Evolutionary conservation across 495 filamentous ascomycete species (phyloP).

Genomic region (Staphylotrichum tortipilum): DNA sequence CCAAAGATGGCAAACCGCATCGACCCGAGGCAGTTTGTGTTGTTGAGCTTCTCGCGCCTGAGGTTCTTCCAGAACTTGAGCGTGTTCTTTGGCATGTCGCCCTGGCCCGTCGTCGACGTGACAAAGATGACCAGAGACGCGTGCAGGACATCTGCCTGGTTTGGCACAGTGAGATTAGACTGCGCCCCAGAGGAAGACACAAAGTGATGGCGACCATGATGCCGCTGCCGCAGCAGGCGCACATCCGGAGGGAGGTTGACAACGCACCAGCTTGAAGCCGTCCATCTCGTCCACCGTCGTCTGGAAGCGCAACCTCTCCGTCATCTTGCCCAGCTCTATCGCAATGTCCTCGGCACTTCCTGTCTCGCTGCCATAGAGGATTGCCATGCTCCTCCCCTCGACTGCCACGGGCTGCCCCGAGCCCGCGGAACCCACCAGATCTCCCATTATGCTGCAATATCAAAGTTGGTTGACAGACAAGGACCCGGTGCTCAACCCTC

Average conservation of each 20-base stretch:
- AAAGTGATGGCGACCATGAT: too few relatives aligned
- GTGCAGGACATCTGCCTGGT: conserved; percentile 37
- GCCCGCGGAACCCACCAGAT: neutral
- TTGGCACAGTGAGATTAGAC: neutral
- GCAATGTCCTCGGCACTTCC: conserved; percentile 88
- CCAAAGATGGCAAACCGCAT: conserved; percentile 80
- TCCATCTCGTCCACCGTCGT: conserved; percentile 71
- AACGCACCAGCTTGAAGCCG: conserved; percentile 60
- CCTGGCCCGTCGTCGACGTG: conserved; percentile 89
- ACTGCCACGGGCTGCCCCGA: conserved; percentile 7
- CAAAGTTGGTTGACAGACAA: too few relatives aligned
- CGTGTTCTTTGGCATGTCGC: conserved; percentile 78
- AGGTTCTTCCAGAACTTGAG: conserved; percentile 77
- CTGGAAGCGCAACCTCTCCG: conserved; percentile 66
- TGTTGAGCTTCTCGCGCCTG: conserved; percentile 65
- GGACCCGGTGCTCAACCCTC: too few relatives aligned
- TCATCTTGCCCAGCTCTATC: conserved; percentile 64
- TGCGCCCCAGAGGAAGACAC: too few relatives aligned
- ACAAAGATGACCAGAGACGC: conserved; percentile 65
- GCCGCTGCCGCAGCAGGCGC: neutral
- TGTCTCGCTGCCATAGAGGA: conserved; percentile 91
- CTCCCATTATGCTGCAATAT: conserved; percentile 8
- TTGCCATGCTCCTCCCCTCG: conserved; percentile 52
- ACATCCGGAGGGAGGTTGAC: conserved; percentile 14
- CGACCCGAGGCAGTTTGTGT: conserved; percentile 54